phyloP scores from a whole-genome alignment of 1,284 basidiomycete genomes.

The Trichosporon coremiiforme region DNA sequence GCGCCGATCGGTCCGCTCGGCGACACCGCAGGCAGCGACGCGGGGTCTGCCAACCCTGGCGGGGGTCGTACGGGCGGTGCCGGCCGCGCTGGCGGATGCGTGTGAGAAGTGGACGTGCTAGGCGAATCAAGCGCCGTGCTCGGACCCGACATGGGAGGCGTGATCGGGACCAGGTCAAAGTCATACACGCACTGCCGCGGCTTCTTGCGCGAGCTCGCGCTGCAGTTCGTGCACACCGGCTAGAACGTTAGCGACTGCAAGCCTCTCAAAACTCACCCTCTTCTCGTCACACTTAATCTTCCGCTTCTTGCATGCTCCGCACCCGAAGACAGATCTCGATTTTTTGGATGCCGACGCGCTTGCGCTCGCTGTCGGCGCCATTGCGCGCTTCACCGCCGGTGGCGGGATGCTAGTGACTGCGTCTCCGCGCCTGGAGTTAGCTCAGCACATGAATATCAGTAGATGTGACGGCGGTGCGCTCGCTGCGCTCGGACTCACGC shows the following conservation, averaged over 20 bases:
- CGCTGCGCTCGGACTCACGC: conserved; percentile 22
- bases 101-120: background rate
- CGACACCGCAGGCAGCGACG: background rate
- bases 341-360: conserved; percentile 1
- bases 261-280: conserved; percentile 13
- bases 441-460: background rate
- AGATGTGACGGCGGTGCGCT: too few relatives aligned
- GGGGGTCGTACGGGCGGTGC: background rate
- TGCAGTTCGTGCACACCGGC: conserved; percentile 29
- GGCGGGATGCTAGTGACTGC: background rate
- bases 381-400: conserved; percentile 16
- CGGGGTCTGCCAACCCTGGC: background rate
- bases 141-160: conserved; percentile 12
- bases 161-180: conserved; percentile 22
- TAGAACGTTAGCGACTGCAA: background rate
- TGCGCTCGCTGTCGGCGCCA: background rate
- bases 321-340: conserved; percentile 28
- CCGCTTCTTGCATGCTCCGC: conserved; percentile 28
- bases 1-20: background rate
- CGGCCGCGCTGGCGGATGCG: background rate
- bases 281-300: conserved; percentile 30
- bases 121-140: background rate
- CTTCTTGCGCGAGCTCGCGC: conserved; percentile 22
- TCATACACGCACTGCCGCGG: conserved; percentile 26
- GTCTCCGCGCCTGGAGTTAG: conserved; percentile 22